A percentile compares a stretch with the other conserved stretches of the same genome.
Conservation (phyloP, 1,139 yeast genomes). For the Pichia sp. region DNA sequence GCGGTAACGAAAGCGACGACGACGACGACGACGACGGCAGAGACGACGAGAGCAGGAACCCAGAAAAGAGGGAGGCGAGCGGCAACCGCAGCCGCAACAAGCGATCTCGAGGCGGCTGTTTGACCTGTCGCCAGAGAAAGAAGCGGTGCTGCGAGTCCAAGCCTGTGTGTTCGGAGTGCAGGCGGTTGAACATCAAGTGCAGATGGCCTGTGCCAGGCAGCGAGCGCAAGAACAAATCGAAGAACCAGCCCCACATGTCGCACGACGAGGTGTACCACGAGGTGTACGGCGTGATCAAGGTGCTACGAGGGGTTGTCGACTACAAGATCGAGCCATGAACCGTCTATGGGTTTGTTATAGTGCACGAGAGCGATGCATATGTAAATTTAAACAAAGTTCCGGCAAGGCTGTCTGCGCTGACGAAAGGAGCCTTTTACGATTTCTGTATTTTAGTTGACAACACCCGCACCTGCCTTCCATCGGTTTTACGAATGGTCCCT, state of each 20-base stretch:
- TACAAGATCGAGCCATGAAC: slow-evolving; percentile 26
- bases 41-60: neutral
- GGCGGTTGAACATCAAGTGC: slow-evolving; percentile 50
- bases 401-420: neutral
- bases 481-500: too few relatives aligned
- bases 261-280: slow-evolving; percentile 38
- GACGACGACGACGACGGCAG: neutral
- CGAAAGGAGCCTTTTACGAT: neutral
- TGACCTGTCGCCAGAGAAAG: slow-evolving; percentile 67
- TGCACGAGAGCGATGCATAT: neutral
- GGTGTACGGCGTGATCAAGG: slow-evolving; percentile 55
- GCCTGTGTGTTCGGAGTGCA: slow-evolving; percentile 60
- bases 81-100: slow-evolving; percentile 17
- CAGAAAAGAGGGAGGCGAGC: neutral
- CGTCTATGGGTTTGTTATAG: too few relatives aligned
- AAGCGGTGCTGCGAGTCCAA: slow-evolving; percentile 66
- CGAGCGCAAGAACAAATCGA: slow-evolving; percentile 40
- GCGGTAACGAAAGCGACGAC: slow-evolving; percentile 3
- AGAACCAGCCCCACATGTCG: slow-evolving; percentile 22
- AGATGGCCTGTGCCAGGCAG: slow-evolving; percentile 50
- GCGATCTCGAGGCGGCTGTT: slow-evolving; percentile 57
- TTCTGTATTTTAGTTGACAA: too few relatives aligned
- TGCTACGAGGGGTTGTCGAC: slow-evolving; percentile 58
- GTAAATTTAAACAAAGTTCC: neutral
- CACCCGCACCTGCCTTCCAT: too few relatives aligned